Base-by-base conservation (phyloP, 2,329 filamentous ascomycete species). In the Fusarium torulosum region DNA sequence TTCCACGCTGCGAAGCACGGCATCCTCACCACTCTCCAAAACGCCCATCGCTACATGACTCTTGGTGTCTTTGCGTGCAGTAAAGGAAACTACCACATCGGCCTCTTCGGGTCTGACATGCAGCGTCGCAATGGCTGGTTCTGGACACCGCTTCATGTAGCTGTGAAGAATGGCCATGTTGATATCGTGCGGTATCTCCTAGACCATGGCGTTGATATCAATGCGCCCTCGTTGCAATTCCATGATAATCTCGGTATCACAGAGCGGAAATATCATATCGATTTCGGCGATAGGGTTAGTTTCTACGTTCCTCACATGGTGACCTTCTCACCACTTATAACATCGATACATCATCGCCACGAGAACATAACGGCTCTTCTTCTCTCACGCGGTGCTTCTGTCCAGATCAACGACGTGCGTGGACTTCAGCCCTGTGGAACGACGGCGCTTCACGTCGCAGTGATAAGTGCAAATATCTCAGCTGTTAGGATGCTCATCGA, bases 1-100 rank as follows among this genome's bases (percentile, higher is more conserved):
- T 66, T 67, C 21, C 57, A 64, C 42, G 62, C 64, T 1, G 58
- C 62, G 10, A 43, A 55, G 4, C n/a, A 63, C 13, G 51, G 47
- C 13, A 55, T 40, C 6, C 11, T 51, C 4, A 29, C 17, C 14
- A 46, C 44, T 10, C 23, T 55, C 6, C 21, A 4, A 10, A 50
- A 51, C 5, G 45, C 31, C 4, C 2, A 51, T 20, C 35, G 10
- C 9, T 41, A 55, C 17, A 50, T 55, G 52, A 55, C 44, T 6
- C 25, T 55, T 2, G 25, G 14, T 1, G 52, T 55, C 11, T 51
- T 40, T 35, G 49, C 21, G 5, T 51, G 44, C 4, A 55, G 52
- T 13, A 51, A 51, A 21, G 35, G 20, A 17, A 31, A 40, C 6
- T 51, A 55, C 20, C 17, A 55, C 1, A 55, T 33, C 4, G 52